Conservation (phyloP, 768 basidiomycete genomes). For the Clathrus columnatus region DNA sequence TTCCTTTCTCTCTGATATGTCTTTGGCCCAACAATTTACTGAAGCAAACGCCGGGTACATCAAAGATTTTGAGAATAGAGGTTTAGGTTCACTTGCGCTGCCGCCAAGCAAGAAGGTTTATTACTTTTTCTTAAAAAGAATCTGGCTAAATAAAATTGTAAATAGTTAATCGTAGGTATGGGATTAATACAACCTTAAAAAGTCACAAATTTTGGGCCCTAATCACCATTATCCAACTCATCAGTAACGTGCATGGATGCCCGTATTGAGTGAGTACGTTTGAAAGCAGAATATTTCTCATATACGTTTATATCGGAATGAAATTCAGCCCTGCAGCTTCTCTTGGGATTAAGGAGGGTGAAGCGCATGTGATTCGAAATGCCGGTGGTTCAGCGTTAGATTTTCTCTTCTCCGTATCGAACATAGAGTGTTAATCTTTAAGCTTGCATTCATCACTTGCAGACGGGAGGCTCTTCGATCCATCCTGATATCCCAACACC, state of each 20-base stretch:
- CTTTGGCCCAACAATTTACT: background rate
- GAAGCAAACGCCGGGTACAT: constrained; percentile 37
- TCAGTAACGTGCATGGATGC: constrained; percentile 70
- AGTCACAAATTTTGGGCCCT: background rate
- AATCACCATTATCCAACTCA: background rate
- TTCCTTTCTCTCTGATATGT: background rate
- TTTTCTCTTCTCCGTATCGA: background rate
- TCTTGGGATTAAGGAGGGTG: constrained; percentile 55
- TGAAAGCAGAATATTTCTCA: constrained; percentile 6
- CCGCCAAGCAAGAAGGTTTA: constrained; percentile 32
- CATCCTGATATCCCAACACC: constrained; percentile 63
- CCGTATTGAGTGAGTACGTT: constrained; percentile 45
- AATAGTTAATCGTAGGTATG: constrained; percentile 25
- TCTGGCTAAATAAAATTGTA: constrained; percentile 17
- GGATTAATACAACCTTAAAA: constrained; percentile 3
- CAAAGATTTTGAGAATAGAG: constrained; percentile 36
- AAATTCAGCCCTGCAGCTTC: constrained; percentile 42
- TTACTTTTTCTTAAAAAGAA: background rate
- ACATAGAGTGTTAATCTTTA: background rate
- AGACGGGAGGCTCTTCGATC: constrained; percentile 59
- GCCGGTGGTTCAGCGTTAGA: constrained; percentile 60
- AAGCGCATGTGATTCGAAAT: constrained; percentile 66
- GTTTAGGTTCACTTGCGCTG: constrained; percentile 26
- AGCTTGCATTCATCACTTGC: background rate
- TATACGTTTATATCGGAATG: background rate